These are phyloP conservation scores for Ilex paraguariensis DNA, from an alignment of 305 asterid species.

Conservation along the genomic window DNA sequence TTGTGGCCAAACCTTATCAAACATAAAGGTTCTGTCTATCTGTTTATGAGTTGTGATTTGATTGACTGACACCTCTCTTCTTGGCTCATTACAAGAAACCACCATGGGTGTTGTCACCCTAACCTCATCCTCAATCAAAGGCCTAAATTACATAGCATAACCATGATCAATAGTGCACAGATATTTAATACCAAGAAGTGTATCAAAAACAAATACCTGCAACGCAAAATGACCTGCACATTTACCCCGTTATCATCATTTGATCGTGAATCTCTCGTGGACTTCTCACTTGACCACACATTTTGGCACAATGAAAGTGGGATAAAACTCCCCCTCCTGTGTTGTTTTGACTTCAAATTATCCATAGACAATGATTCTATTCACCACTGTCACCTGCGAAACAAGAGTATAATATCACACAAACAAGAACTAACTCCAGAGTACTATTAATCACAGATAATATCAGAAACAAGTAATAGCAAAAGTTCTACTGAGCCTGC, in stretches of 20 bases:
- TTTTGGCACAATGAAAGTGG: constrained; percentile 16
- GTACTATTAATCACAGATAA: neutral
- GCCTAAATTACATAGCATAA: constrained; percentile 28
- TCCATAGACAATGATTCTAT: constrained; percentile 5
- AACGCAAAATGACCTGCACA: constrained; percentile 45
- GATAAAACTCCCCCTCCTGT: constrained; percentile 14
- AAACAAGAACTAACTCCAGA: no score
- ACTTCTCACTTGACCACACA: constrained; percentile 37
- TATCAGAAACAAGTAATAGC: neutral
- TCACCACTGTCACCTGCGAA: neutral
- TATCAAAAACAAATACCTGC: constrained; percentile 31
- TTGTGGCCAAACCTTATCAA: constrained; percentile 40
- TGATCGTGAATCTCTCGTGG: constrained; percentile 29
- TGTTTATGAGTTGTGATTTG: constrained; percentile 33
- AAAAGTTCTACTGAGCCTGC: neutral
- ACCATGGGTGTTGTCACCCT: constrained; percentile 26
- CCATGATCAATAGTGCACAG: neutral
- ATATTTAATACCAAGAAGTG: neutral
- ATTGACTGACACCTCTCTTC: constrained; percentile 33
- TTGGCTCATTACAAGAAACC: constrained; percentile 37
- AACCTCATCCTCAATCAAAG: constrained; percentile 44
- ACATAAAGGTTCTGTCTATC: constrained; percentile 27
- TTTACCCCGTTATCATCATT: constrained; percentile 31
- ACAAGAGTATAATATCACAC: no score
- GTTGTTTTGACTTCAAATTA: constrained; percentile 10